Base-by-base conservation (phyloP, 2,329 filamentous ascomycete species). In the Sarocladiaceae sp. region DNA sequence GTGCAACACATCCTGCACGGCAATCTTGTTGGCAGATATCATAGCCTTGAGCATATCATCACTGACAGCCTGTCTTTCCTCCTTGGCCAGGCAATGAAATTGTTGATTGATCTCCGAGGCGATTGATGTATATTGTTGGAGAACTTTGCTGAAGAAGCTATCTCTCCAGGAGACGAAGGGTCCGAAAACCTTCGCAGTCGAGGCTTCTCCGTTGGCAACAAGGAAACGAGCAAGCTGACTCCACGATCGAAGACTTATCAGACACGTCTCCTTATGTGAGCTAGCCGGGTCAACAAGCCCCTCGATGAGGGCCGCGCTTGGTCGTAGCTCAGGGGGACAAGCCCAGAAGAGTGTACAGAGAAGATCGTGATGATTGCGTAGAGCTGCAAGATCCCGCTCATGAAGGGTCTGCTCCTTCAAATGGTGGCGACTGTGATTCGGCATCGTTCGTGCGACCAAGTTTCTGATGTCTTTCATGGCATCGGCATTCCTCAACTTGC, bases 291-390 rank as follows among this genome's bases (percentile, higher is more conserved):
- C 64, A 3, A 88, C 80, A 2, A 88, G 71, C 51, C 79, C 73
- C 62, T 84, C 79, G 11, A 87, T 75, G 18, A 81, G 68, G 52
- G 75, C 72, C 1, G 78, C 66, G 5, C 71, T 71, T 3, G 80
- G 82, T 7, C 83, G 75, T 47, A 80, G 60, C 2, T 77, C 74
- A 2, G 72, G 62, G 8, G 83, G 83, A 2, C 80, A 74, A 5
- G 78, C 80, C 82, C 83, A 88, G 61, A 80, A 87, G 4, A 88
- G 70, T 1, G 82, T 84, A 57, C 79, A 83, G 3, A 88, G 71
- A 37, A 88, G 75, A 62, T 88, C 84, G 54, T 87, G 84, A 54
- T 88, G 84, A 55, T 88, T 88, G 53, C 83, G 72, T 39, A 88
- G 67, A 4, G 83, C 82, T 3, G 82, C 81, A 42, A 87, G 70